phyloP scores from a whole-genome alignment of 108 stramenopile genomes.

The Nitzschia palea region DNA sequence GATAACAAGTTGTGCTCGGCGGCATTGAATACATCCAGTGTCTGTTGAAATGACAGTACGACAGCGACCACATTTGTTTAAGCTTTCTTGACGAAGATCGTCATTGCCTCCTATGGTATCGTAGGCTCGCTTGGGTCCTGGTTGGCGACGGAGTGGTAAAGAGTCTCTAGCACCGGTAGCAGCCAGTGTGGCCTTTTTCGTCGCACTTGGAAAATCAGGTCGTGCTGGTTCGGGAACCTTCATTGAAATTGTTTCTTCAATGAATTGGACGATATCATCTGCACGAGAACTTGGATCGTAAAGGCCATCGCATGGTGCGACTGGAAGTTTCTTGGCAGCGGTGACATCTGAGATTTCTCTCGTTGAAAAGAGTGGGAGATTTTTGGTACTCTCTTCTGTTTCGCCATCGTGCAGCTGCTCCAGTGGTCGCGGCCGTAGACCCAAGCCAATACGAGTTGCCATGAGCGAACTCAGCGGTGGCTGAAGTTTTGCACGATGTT shows the following conservation, averaged over 20 bases:
- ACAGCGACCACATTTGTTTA: slow-evolving; percentile 70
- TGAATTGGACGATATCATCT: slow-evolving; percentile 70
- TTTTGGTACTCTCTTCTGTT: slow-evolving; percentile 13
- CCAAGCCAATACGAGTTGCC: slow-evolving; percentile 78
- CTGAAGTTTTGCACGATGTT: slow-evolving; percentile 70
- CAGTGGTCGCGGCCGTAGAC: slow-evolving; percentile 39
- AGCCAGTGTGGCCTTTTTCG: not conserved
- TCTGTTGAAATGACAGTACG: slow-evolving; percentile 47
- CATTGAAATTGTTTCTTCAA: slow-evolving; percentile 67
- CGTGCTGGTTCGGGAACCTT: slow-evolving; percentile 48
- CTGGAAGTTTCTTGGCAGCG: slow-evolving; percentile 24
- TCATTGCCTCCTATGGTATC: slow-evolving; percentile 23
- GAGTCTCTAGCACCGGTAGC: slow-evolving; percentile 13
- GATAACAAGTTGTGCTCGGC: slow-evolving; percentile 60
- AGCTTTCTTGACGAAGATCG: slow-evolving; percentile 2
- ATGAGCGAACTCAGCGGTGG: slow-evolving; percentile 72
- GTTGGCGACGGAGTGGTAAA: slow-evolving; percentile 20
- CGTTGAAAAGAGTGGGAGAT: slow-evolving; percentile 22
- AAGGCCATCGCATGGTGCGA: slow-evolving; percentile 37
- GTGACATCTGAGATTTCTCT: slow-evolving; percentile 15
- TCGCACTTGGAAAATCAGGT: slow-evolving; percentile 7
- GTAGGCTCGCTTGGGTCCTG: slow-evolving; percentile 32
- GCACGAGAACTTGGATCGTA: slow-evolving; percentile 51
- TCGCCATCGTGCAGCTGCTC: slow-evolving; percentile 16
- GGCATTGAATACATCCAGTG: slow-evolving; percentile 68